A percentile compares a stretch with the other conserved stretches of the same genome.
Evolutionary conservation across 306 rosid species (phyloP).

Genomic region (Vigna reflexopilosa): DNA sequence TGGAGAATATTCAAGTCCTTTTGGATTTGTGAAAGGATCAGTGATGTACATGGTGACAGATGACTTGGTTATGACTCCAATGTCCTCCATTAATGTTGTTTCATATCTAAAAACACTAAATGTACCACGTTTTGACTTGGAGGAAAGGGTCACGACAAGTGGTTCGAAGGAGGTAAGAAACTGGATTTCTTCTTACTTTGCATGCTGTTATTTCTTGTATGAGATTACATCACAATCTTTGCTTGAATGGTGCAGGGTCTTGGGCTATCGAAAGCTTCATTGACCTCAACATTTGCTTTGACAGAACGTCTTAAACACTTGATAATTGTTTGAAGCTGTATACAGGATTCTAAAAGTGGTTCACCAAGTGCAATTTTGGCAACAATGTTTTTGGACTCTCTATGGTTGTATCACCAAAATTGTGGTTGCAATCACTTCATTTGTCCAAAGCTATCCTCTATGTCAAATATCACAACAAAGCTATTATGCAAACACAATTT

Average conservation of each 20-base stretch:
- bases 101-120: no score
- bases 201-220: background rate
- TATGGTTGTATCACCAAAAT: no score
- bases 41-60: slow-evolving; percentile 36
- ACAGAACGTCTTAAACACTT: slow-evolving; percentile 1
- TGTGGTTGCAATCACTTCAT: no score
- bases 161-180: background rate
- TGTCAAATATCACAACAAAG: background rate
- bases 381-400: background rate
- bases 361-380: background rate
- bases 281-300: slow-evolving; percentile 13
- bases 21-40: background rate
- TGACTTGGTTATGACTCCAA: slow-evolving; percentile 32
- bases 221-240: background rate
- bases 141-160: no score
- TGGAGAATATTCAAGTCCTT: background rate
- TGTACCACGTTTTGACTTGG: no score
- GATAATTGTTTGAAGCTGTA: background rate
- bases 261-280: background rate
- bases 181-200: background rate
- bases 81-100: no score
- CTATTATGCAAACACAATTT: no score
- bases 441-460: background rate
- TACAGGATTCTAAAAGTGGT: no score
- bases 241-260: background rate